Percentiles rank a stretch among this genome's conserved stretches.
phyloP scores from a whole-genome alignment of 2,329 filamentous ascomycete species.

The Plectosphaerella sp. region DNA sequence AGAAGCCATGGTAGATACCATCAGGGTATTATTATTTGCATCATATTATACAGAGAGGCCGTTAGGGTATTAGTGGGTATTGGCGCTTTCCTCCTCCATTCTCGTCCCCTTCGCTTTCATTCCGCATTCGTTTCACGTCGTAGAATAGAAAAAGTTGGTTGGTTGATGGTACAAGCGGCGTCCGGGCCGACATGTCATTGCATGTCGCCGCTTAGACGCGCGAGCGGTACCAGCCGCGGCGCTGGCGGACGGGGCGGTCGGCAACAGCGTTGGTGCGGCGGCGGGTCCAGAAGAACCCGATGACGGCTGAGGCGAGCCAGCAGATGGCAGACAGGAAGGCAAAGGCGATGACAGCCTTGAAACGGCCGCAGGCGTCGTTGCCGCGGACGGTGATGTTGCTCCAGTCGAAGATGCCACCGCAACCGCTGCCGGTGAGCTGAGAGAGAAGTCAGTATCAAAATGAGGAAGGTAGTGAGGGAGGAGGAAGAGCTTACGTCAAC shows the following conservation, averaged over 20 bases:
- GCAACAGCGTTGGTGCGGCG: slow-evolving; percentile 28
- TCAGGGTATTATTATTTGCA: neutral
- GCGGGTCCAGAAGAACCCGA: slow-evolving; percentile 52
- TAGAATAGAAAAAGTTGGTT: neutral
- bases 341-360: slow-evolving; percentile 69
- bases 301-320: slow-evolving; percentile 62
- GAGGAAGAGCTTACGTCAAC: slow-evolving; percentile 47
- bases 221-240: slow-evolving; percentile 37
- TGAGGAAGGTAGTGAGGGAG: neutral
- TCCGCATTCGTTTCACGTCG: neutral
- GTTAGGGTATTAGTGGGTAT: slow-evolving; percentile 1
- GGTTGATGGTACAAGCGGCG: neutral
- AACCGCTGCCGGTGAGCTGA: slow-evolving; percentile 40
- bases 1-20: neutral
- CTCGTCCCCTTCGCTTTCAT: neutral
- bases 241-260: slow-evolving; percentile 15
- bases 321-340: slow-evolving; percentile 65
- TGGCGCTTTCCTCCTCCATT: neutral
- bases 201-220: slow-evolving; percentile 28
- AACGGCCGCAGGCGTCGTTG: slow-evolving; percentile 57
- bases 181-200: neutral
- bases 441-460: neutral
- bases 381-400: slow-evolving; percentile 41
- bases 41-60: neutral
- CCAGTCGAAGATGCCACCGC: slow-evolving; percentile 59